Evolutionary conservation across 2,329 filamentous ascomycete genomes (phyloP).

Genomic region (Sphaerulina musiva): DNA sequence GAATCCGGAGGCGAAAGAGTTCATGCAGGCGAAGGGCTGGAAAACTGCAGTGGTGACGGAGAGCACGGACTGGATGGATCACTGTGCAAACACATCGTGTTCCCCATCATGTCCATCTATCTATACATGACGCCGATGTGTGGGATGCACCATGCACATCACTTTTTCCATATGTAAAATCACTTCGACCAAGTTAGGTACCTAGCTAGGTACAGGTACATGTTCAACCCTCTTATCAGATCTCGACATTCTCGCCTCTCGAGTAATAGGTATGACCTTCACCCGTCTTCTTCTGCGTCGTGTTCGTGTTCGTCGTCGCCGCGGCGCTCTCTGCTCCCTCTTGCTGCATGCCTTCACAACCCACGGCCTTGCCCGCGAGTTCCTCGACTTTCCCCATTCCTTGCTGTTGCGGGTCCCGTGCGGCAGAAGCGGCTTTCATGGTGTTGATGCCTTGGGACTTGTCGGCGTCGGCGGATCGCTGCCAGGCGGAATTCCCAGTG

Average conservation of each 20-base stretch:
- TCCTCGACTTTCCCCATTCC: slow-evolving; percentile 61
- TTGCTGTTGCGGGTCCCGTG: slow-evolving; percentile 47
- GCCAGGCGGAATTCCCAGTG: slow-evolving; percentile 59
- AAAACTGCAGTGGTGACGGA: too few species aligned
- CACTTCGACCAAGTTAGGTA: neutral
- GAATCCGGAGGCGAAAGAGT: too few species aligned
- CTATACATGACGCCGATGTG: too few species aligned
- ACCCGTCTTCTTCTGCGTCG: slow-evolving; percentile 27
- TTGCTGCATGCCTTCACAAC: slow-evolving; percentile 63
- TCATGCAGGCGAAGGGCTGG: too few species aligned
- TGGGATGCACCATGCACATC: too few species aligned
- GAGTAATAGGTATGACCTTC: slow-evolving; percentile 6
- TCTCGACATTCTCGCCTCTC: slow-evolving; percentile 6
- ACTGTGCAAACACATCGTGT: too few species aligned
- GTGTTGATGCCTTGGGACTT: slow-evolving; percentile 55
- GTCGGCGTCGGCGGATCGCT: slow-evolving; percentile 56
- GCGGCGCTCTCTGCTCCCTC: slow-evolving; percentile 50
- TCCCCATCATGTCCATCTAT: too few species aligned
- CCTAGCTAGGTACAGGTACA: neutral
- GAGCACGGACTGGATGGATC: too few species aligned
- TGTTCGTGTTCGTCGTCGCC: slow-evolving; percentile 29
- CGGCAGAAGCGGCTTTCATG: slow-evolving; percentile 56
- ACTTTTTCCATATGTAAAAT: too few species aligned
- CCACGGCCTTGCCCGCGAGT: slow-evolving; percentile 55
- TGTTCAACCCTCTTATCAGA: neutral